Evolutionary conservation across 1,284 basidiomycete species (phyloP).

Genomic region (Ceratobasidium sp.): DNA sequence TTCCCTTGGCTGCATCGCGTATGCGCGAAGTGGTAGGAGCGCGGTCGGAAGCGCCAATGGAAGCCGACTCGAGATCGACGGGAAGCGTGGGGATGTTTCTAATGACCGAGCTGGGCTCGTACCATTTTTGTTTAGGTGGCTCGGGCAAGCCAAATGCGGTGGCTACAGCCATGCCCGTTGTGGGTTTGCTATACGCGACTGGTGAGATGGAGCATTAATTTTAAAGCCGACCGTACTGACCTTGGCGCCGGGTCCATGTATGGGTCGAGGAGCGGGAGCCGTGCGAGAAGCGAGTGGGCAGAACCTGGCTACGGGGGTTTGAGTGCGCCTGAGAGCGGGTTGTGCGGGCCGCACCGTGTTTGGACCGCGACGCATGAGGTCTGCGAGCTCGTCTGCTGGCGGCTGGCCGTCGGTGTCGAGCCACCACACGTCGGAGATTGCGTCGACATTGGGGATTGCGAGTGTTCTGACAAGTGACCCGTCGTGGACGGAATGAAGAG

Average conservation of each 20-base stretch:
- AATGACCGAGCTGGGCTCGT: constrained; percentile 68
- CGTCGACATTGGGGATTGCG: constrained; percentile 55
- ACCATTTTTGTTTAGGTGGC: constrained; percentile 53
- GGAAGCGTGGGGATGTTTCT: constrained; percentile 75
- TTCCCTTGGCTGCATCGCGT: constrained; percentile 54
- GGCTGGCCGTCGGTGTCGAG: constrained; percentile 65
- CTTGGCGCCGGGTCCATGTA: constrained; percentile 36
- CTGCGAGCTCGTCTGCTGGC: constrained; percentile 60
- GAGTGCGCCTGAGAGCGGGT: neutral
- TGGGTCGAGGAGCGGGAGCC: constrained; percentile 76
- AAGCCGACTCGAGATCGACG: constrained; percentile 67
- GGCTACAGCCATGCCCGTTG: constrained; percentile 27
- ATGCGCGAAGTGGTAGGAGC: constrained; percentile 39
- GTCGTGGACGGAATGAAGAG: constrained; percentile 80
- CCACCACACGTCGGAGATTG: constrained; percentile 75
- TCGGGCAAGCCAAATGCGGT: constrained; percentile 42
- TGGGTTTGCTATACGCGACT: constrained; percentile 23
- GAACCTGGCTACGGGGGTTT: constrained; percentile 71
- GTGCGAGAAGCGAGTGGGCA: constrained; percentile 74
- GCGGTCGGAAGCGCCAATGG: constrained; percentile 60
- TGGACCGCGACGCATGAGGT: constrained; percentile 76
- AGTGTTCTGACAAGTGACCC: constrained; percentile 68
- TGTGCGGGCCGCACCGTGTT: constrained; percentile 66
- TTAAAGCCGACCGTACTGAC: neutral
- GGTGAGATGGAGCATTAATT: constrained; percentile 3